These are phyloP conservation scores for Hirsutella thompsonii DNA, from an alignment of 2,329 filamentous ascomycete genomes.

Conservation along the genomic window DNA sequence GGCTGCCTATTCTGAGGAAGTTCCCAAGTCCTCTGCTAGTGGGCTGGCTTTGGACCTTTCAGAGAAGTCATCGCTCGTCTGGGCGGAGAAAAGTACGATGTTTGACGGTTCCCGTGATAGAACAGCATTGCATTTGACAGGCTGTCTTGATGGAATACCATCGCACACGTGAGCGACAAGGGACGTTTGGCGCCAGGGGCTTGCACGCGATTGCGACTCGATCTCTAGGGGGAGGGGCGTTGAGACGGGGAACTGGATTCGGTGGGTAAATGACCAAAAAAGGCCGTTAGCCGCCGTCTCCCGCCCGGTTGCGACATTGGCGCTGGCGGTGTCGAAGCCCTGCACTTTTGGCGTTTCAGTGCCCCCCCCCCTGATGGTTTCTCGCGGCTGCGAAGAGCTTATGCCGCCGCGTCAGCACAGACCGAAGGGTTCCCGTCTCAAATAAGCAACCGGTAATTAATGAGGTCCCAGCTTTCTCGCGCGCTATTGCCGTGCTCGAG, in stretches of 20 bases:
- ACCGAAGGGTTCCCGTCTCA: not conserved
- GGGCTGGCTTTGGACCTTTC: too few relatives aligned
- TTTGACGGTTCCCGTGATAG: too few relatives aligned
- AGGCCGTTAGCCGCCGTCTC: not conserved
- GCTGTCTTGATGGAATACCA: too few relatives aligned
- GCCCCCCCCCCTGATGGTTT: not conserved
- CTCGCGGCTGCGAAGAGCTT: not conserved
- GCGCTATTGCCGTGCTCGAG: not conserved
- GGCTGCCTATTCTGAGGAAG: too few relatives aligned
- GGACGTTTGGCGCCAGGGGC: too few relatives aligned
- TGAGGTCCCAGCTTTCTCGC: not conserved
- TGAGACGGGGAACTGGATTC: not conserved
- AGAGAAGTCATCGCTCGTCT: too few relatives aligned
- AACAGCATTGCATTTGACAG: too few relatives aligned
- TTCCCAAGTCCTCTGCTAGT: too few relatives aligned
- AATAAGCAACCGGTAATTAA: not conserved
- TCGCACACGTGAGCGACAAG: too few relatives aligned
- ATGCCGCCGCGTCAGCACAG: not conserved
- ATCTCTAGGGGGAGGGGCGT: too few relatives aligned
- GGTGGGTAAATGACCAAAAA: not conserved
- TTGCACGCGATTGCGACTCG: too few relatives aligned
- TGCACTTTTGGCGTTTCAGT: slow-evolving; percentile 1
- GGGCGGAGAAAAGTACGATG: too few relatives aligned
- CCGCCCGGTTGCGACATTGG: not conserved
- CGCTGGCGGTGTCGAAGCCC: not conserved